These are phyloP conservation scores for Metarhizium album DNA, from an alignment of 2,329 filamentous ascomycete genomes.

Conservation along the genomic window DNA sequence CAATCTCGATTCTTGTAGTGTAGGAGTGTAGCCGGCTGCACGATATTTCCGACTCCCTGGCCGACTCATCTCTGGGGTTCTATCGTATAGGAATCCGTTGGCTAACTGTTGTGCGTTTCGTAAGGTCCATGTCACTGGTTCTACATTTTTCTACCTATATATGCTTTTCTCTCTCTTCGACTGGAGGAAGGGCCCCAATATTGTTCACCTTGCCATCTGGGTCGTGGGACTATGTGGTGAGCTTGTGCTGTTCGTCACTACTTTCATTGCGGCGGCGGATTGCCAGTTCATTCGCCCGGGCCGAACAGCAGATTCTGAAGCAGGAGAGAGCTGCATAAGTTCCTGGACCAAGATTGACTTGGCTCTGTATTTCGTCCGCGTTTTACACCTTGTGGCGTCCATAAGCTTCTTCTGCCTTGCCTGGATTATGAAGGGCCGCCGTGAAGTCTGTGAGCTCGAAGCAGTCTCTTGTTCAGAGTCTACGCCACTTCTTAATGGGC, in stretches of 20 bases:
- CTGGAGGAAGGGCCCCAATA: constrained; percentile 67
- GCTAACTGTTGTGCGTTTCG: neutral
- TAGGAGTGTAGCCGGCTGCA: neutral
- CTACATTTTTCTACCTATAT: constrained; percentile 79
- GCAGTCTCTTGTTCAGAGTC: constrained; percentile 41
- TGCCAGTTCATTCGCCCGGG: constrained; percentile 47
- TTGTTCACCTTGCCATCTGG: constrained; percentile 76
- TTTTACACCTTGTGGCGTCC: constrained; percentile 54
- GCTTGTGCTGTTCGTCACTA: constrained; percentile 56
- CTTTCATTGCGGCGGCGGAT: constrained; percentile 56
- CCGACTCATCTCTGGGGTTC: no score
- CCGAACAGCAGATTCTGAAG: constrained; percentile 14
- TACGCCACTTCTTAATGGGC: constrained; percentile 48
- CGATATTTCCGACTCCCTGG: neutral
- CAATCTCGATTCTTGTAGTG: neutral
- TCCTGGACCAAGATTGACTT: constrained; percentile 46
- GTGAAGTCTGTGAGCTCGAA: constrained; percentile 26
- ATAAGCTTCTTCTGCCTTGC: constrained; percentile 36
- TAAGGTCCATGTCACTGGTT: constrained; percentile 75
- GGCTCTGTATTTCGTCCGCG: constrained; percentile 54
- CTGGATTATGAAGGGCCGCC: constrained; percentile 29
- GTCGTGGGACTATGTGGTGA: constrained; percentile 62
- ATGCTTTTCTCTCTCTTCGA: constrained; percentile 81
- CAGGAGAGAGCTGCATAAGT: constrained; percentile 22
- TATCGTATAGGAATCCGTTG: neutral